Evolutionary conservation across 768 basidiomycete genomes (phyloP), one percentile per base, ranked within the genome.

Genomic region (Coprinopsis strossmayeri): DNA sequence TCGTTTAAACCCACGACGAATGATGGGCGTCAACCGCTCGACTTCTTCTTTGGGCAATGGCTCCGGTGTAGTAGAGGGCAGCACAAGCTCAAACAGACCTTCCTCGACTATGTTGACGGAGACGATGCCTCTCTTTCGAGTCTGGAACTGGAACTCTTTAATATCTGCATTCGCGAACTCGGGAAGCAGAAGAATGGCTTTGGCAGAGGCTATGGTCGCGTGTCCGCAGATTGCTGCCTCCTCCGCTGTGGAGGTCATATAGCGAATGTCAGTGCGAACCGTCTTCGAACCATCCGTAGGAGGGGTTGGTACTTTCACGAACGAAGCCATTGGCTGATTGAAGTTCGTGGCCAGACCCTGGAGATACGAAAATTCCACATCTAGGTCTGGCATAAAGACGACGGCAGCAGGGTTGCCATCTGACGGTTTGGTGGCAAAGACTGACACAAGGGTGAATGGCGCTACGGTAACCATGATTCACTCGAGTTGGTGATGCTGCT

Each of bases 381-480:
- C 45, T 1, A 59, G 48, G 46, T 71, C 65, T n/a, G n/a, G n/a
- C 5, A 69, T 54, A 50, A 73, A 64, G 44, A 72, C 59, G 34
- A 75, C 59, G 4, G 61, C 64, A 2, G 75, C 73, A 0, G 75
- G 74, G 53, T 76, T 77, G 1, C 76, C 74, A 11, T 63, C 61
- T 57, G 72, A 62, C 46, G 70, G 48, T 52, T 66, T 51, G 49
- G 60, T 57, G 51, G 78, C 54, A 60, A 76, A 68, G 50, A 78
- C 76, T 40, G 77, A 62, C 50, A 71, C 53, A 32, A 75, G 45
- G 34, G 61, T 57, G 60, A 71, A 71, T 1, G 68, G 59, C 34
- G 57, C 58, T 21, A 53, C 57, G 20, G 43, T 45, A 4, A 23
- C 21, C 25, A 32, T 45, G n/a, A 3, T 45, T 11, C 5, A 5